Conservation (phyloP, 208 protist genomes). For the Leishmania major region DNA sequence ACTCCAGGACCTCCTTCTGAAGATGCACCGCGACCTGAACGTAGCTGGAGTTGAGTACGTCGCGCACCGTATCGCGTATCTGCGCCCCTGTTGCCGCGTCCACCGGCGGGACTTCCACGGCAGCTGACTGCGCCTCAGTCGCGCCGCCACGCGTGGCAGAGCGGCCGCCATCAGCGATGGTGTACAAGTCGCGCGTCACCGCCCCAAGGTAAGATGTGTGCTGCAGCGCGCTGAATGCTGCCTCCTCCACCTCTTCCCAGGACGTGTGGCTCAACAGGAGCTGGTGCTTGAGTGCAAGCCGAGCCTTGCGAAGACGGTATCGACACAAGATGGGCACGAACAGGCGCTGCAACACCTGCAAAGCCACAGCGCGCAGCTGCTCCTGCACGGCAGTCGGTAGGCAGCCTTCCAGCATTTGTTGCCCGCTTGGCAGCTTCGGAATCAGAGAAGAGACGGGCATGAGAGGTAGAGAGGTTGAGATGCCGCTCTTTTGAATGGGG, state of each 20-base stretch:
- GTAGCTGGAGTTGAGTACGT: conserved; percentile 6
- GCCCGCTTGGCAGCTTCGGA: conserved; percentile 39
- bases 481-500: background rate
- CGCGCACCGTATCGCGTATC: conserved; percentile 19
- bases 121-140: background rate
- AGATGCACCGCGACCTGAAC: conserved; percentile 33
- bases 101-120: background rate
- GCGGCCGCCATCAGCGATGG: background rate
- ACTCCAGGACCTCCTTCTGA: conserved; percentile 65
- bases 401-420: conserved; percentile 29
- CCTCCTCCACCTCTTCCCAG: conserved; percentile 25
- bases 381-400: conserved; percentile 39
- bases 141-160: background rate
- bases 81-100: background rate
- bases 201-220: conserved; percentile 46
- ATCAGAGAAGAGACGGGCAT: conserved; percentile 15
- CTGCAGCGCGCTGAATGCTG: conserved; percentile 32
- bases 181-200: conserved; percentile 19
- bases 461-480: background rate
- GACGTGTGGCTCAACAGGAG: conserved; percentile 21
- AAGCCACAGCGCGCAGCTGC: conserved; percentile 46
- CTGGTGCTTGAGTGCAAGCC: conserved; percentile 23
- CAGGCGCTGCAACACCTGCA: conserved; percentile 46
- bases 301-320: conserved; percentile 17
- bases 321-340: conserved; percentile 47